These are phyloP conservation scores for Phaeomoniella chlamydospora DNA, from an alignment of 2,329 filamentous ascomycete species.

Conservation along the genomic window DNA sequence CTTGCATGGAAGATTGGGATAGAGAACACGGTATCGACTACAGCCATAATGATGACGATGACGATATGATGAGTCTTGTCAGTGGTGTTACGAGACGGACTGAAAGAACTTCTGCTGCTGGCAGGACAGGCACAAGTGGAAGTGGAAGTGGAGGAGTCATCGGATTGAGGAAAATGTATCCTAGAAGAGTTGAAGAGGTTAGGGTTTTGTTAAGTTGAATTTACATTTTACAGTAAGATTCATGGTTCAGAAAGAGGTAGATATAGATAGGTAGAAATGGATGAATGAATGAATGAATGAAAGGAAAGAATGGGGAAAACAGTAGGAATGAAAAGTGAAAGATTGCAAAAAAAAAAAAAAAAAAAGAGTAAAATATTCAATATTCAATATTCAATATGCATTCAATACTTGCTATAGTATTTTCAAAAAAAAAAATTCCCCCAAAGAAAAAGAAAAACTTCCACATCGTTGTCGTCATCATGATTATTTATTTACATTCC, in stretches of 20 bases:
- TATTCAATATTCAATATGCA: background rate
- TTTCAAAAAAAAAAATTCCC: background rate
- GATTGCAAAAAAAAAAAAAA: background rate
- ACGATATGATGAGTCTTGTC: constrained; percentile 10
- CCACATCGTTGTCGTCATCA: too few relatives aligned
- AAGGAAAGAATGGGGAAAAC: background rate
- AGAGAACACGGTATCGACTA: constrained; percentile 3
- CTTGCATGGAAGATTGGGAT: constrained; percentile 10
- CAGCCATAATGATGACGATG: constrained; percentile 21
- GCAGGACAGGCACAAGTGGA: too few relatives aligned
- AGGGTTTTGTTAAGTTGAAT: constrained; percentile 44
- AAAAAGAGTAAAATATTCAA: background rate
- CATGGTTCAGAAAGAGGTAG: background rate
- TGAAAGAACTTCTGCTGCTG: too few relatives aligned
- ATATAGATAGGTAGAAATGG: background rate
- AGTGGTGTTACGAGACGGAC: constrained; percentile 10
- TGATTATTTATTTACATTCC: too few relatives aligned
- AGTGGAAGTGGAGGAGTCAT: constrained; percentile 2
- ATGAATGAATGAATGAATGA: background rate
- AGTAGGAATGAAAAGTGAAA: background rate
- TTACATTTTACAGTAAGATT: background rate
- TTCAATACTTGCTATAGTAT: background rate
- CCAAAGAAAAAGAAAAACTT: constrained; percentile 1
- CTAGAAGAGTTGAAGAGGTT: constrained; percentile 50
- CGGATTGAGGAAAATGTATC: constrained; percentile 42